Evolutionary conservation across 228 moss, liverwort and hornwort species (phyloP).

Genomic region (Sphagnum fallax): DNA sequence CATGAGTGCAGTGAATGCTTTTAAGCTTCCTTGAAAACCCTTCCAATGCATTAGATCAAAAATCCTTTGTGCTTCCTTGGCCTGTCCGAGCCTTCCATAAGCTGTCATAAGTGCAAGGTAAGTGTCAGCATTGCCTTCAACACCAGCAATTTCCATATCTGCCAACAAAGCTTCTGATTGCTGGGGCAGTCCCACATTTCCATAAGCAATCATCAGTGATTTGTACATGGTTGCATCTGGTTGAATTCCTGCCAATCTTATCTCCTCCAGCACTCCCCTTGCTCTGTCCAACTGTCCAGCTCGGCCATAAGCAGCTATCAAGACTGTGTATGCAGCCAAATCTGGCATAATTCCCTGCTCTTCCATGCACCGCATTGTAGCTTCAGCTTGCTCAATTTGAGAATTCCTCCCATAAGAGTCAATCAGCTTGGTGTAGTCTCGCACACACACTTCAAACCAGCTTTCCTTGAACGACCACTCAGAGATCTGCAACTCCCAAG

Average conservation of each 20-base stretch:
- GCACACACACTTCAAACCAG: conserved; percentile 69
- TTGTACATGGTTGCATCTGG: conserved; percentile 70
- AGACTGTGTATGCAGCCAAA: conserved; percentile 49
- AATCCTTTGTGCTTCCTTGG: conserved; percentile 58
- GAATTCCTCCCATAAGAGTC: conserved; percentile 81
- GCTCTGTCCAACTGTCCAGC: conserved; percentile 51
- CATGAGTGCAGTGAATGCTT: conserved; percentile 68
- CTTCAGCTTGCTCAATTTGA: conserved; percentile 52
- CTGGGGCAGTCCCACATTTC: conserved; percentile 48
- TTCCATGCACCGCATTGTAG: conserved; percentile 46
- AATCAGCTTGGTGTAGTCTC: conserved; percentile 79
- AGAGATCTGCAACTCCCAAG: conserved; percentile 42
- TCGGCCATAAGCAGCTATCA: conserved; percentile 69
- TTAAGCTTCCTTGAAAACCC: conserved; percentile 52
- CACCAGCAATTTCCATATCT: conserved; percentile 52
- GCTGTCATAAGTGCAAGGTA: conserved; percentile 68
- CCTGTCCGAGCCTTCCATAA: conserved; percentile 55
- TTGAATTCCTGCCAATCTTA: conserved; percentile 41
- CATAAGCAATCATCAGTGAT: conserved; percentile 68
- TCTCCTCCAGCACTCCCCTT: conserved; percentile 40
- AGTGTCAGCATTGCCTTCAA: conserved; percentile 31
- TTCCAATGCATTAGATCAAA: conserved; percentile 76
- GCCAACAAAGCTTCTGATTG: conserved; percentile 60
- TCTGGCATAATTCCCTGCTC: conserved; percentile 31
- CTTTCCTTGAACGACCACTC: conserved; percentile 68